Evolutionary conservation across 1,139 yeast genomes (phyloP), one percentile per base, ranked within the genome.

Genomic region (Saccharomyces hybrid): DNA sequence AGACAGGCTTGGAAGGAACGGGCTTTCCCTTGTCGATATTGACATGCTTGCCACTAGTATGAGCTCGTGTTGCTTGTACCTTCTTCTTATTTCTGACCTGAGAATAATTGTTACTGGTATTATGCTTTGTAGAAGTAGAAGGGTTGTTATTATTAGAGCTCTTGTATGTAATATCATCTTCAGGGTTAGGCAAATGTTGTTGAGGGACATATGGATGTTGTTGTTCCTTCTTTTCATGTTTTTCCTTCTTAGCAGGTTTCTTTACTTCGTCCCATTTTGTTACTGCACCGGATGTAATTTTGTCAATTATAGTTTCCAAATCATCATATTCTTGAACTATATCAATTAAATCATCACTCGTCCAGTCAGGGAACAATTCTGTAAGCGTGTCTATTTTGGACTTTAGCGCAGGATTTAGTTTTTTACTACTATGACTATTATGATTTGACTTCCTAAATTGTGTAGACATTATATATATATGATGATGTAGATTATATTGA

Each of bases 351-450:
- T 93, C 99, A 49, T 88, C 96, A 53, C 80, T 77, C 56, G 88
- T 82, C 99, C 99, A 93, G 69, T 88, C 97, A 47, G 97, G 96
- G 75, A 93, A 91, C 78, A 93, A 78, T 71, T 93, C 98, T 55
- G 78, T 74, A 66, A 93, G 80, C 51, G 86, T 80, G 58, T 78
- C 73, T 64, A 89, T 76, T 63, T 79, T 78, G 58, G 71, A 68
- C 62, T 73, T 75, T 51, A 75, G 61, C 58, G 77, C 81, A 53
- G 75, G 72, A 59, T 73, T 75, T 55, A 72, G 62, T 53, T 65
- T 68, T 48, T 61, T 58, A 50, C 54, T 60, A 56, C 60, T 61
- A 48, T 55, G 53, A 47, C 27, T 50, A 53, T 52, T 56, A 51
- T 38, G 44, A 38, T 38, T 38, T 4, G 44, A 38, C 44, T 38